Evolutionary conservation across 1,284 basidiomycete species (phyloP), one percentile per base, ranked within the genome.

Genomic region (Agroathelia rolfsii): DNA sequence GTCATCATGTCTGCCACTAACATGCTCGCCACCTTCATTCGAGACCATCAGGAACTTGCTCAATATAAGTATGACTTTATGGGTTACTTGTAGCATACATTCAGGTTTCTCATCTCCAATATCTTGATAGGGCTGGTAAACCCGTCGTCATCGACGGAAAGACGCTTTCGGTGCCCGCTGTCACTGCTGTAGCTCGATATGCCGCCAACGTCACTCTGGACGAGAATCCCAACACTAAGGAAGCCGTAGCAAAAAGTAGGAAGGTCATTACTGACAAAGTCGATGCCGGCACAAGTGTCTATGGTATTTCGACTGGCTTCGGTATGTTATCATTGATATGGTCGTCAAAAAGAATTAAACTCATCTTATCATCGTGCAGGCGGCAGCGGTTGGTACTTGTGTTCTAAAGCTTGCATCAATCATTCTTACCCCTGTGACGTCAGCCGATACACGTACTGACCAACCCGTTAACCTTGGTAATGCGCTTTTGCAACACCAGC

Each of bases 231-330:
- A 49, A 52, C 10, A 51, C 70, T 39, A 64, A 61, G 41, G 57
- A 62, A 6, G 69, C 65, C 20, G 62, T 86, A 30, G 53, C 62
- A 12, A 68, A 68, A 43, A 73, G 76, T 45, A 70, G 78, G 27
- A 55, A 62, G 32, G 69, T 75, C 34, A 73, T 89, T 31, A 59
- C 68, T 18, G 61, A 66, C 46, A 83, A 85, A 52, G 69, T 90
- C 28, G 65, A 70, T 17, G 62, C 69, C 6, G 73, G 76, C 13
- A 67, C 72, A 37, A 82, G 77, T 44, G 67, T 89, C 25, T 89
- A 87, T 44, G 85, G 85, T 22, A 79, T 87, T 20, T 78, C 78
- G 25, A 87, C 85, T 11, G 85, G 85, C 29, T 88, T 83, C 46
- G 84, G n/a, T n/a, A n/a, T n/a, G n/a, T n/a, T n/a, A n/a, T n/a